Percentiles rank a stretch among this genome's conserved stretches.
Conservation (phyloP, 768 basidiomycete species). For the Hericium rajendrae region DNA sequence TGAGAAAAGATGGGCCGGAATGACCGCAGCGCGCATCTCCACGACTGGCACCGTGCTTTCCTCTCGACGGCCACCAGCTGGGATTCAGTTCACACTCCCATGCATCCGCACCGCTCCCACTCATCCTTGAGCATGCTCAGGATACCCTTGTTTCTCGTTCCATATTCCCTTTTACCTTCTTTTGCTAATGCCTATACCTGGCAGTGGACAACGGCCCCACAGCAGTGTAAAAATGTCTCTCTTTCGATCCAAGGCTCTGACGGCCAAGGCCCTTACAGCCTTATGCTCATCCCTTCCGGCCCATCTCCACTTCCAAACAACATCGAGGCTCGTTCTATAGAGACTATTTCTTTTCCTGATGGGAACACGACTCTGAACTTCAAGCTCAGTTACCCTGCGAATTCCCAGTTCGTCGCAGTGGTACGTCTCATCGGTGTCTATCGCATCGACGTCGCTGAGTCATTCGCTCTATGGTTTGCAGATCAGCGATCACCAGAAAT, state of each 20-base stretch:
- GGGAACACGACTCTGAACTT: slow-evolving; percentile 35
- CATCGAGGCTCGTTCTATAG: slow-evolving; percentile 53
- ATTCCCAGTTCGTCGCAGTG: slow-evolving; percentile 69
- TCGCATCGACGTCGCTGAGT: neutral
- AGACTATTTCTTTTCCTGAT: slow-evolving; percentile 43
- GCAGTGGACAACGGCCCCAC: slow-evolving; percentile 35
- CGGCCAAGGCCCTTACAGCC: slow-evolving; percentile 57
- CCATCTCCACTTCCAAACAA: slow-evolving; percentile 50
- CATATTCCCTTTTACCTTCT: slow-evolving; percentile 17
- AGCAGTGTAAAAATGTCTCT: slow-evolving; percentile 59
- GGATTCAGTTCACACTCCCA: neutral
- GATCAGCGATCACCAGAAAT: slow-evolving; percentile 52
- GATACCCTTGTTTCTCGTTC: slow-evolving; percentile 6
- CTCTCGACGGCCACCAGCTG: neutral
- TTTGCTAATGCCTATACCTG: slow-evolving; percentile 33
- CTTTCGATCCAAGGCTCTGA: slow-evolving; percentile 44
- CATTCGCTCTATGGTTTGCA: slow-evolving; percentile 14
- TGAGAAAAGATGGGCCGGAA: neutral
- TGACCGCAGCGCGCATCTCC: neutral
- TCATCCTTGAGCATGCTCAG: slow-evolving; percentile 1
- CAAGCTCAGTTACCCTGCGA: slow-evolving; percentile 51
- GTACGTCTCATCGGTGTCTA: slow-evolving; percentile 35
- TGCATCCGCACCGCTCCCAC: neutral
- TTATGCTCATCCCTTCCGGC: slow-evolving; percentile 61
- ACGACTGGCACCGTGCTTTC: neutral